Conservation (phyloP, 2,329 filamentous ascomycete genomes). For the Fusarium sp. region DNA sequence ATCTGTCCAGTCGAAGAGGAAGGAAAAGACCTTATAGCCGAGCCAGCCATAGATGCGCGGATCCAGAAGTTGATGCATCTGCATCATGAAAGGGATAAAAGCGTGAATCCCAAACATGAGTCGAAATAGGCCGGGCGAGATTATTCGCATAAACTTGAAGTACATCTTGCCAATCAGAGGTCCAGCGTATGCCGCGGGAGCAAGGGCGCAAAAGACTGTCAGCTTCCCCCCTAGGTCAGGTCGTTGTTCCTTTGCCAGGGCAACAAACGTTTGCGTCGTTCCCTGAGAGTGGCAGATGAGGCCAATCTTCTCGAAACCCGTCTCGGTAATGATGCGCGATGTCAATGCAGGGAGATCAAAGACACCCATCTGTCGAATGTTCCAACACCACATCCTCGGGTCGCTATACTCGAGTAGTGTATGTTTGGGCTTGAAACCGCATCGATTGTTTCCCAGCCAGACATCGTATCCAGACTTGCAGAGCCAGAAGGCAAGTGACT, state of each 20-base stretch:
- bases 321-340: constrained; percentile 83
- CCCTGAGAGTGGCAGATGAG: constrained; percentile 92
- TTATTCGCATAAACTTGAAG: constrained; percentile 89
- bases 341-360: constrained; percentile 87
- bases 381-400: constrained; percentile 97
- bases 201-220: constrained; percentile 90
- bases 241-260: constrained; percentile 88
- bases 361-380: constrained; percentile 92
- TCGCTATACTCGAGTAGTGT: constrained; percentile 77
- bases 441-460: constrained; percentile 95
- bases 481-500: constrained; percentile 90
- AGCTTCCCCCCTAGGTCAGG: constrained; percentile 86
- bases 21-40: constrained; percentile 90
- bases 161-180: constrained; percentile 88
- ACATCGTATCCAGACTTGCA: constrained; percentile 94
- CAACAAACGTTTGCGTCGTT: constrained; percentile 88
- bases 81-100: constrained; percentile 95
- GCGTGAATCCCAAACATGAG: constrained; percentile 91
- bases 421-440: constrained; percentile 85
- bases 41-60: constrained; percentile 80
- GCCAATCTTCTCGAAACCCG: constrained; percentile 84
- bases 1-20: constrained; percentile 91
- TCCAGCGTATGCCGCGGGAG: constrained; percentile 90
- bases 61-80: constrained; percentile 77
- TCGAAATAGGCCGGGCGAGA: constrained; percentile 81